A percentile compares a stretch with the other conserved stretches of the same genome.
Evolutionary conservation across 1,284 basidiomycete species (phyloP).

Genomic region (Coniophora puteana): DNA sequence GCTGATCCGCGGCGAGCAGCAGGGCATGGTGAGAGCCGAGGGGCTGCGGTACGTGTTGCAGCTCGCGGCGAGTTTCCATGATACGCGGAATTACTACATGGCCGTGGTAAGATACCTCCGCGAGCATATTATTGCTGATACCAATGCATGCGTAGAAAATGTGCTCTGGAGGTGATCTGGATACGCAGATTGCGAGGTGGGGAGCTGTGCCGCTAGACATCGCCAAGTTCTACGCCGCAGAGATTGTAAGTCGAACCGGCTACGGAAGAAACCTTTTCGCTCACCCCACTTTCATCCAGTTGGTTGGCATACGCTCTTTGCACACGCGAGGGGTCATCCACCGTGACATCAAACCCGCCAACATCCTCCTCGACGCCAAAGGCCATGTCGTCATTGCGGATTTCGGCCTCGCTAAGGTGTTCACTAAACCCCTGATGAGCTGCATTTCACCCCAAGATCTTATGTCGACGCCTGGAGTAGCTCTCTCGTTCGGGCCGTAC

Average conservation of each 20-base stretch:
- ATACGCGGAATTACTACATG: slow-evolving; percentile 13
- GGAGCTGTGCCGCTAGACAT: slow-evolving; percentile 5
- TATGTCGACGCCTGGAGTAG: background rate
- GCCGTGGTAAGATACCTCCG: slow-evolving; percentile 12
- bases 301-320: slow-evolving; percentile 55
- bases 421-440: too few relatives aligned
- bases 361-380: slow-evolving; percentile 56
- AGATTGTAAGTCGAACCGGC: slow-evolving; percentile 6
- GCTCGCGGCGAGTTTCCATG: slow-evolving; percentile 11
- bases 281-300: background rate
- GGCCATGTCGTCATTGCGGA: slow-evolving; percentile 63
- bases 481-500: slow-evolving; percentile 4
- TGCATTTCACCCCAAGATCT: slow-evolving; percentile 34
- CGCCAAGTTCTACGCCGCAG: slow-evolving; percentile 11
- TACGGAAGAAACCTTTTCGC: background rate
- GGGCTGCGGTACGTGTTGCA: slow-evolving; percentile 7
- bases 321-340: slow-evolving; percentile 37
- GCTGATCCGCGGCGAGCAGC: slow-evolving; percentile 2
- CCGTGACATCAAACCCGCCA: slow-evolving; percentile 41
- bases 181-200: background rate
- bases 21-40: slow-evolving; percentile 3
- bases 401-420: slow-evolving; percentile 45
- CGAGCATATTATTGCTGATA: slow-evolving; percentile 7
- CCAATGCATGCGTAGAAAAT: slow-evolving; percentile 7
- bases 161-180: slow-evolving; percentile 9